These are phyloP conservation scores for Ramaria sp. DNA, from an alignment of 768 basidiomycete genomes.

Conservation along the genomic window DNA sequence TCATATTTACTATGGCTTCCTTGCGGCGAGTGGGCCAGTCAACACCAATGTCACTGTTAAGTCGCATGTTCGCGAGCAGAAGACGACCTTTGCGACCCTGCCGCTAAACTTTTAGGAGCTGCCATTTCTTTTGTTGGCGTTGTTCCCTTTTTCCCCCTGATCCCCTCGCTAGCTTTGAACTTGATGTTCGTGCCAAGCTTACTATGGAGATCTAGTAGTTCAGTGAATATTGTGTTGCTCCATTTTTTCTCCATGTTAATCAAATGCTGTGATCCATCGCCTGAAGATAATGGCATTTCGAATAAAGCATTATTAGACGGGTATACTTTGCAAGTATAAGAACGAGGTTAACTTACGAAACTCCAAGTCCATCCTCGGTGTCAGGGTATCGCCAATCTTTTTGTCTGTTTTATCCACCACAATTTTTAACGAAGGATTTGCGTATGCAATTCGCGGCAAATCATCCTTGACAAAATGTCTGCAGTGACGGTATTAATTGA, in stretches of 20 bases:
- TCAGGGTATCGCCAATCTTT: conserved; percentile 42
- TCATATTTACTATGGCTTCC: neutral
- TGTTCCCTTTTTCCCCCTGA: neutral
- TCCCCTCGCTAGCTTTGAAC: neutral
- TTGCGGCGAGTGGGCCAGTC: neutral
- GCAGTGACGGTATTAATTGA: neutral
- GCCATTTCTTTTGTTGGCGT: conserved; percentile 5
- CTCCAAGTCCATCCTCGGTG: conserved; percentile 47
- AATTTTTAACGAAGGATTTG: conserved; percentile 58
- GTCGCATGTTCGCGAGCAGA: neutral
- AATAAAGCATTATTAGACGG: neutral
- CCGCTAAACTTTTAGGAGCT: neutral
- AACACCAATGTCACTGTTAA: conserved; percentile 6
- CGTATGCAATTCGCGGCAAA: conserved; percentile 68
- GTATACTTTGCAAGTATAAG: neutral
- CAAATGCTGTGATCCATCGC: conserved; percentile 21
- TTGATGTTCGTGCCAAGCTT: conserved; percentile 33
- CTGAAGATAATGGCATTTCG: conserved; percentile 20
- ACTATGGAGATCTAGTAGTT: conserved; percentile 59
- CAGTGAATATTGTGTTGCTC: conserved; percentile 55
- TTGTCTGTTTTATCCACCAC: conserved; percentile 46
- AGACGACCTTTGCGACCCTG: neutral
- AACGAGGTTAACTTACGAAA: conserved; percentile 40
- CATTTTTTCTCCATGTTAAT: conserved; percentile 55
- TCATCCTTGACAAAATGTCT: conserved; percentile 76